Evolutionary conservation across 805 yeast genomes (phyloP), one percentile per base, ranked within the genome.

Genomic region (Ogataea chonburiensis): DNA sequence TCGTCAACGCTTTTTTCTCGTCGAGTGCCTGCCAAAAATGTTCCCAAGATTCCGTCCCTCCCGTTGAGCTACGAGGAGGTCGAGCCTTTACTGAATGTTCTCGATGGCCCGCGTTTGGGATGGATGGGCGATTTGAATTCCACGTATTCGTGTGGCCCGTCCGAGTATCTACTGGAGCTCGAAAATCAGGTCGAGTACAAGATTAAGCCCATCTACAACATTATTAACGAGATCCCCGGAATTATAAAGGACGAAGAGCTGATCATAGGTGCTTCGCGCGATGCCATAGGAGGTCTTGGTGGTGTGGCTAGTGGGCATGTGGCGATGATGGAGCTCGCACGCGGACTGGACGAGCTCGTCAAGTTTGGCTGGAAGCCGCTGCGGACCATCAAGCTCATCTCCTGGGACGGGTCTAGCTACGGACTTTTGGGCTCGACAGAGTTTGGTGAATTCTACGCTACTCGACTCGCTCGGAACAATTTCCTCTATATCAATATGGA

Each of bases 381-480:
- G 34, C 46, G 72, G 34, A 62, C 69, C 5, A 65, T 68, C 18
- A 61, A 56, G 33, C 50, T 67, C 28, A 58, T 62, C 10, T 55
- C 62, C n/a, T 68, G 67, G 64, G 73, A 68, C 47, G 73, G 68
- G 5, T 61, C 66, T 19, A 69, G 67, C 49, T 71, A 71, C 46
- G 79, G 79, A 1, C 60, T 67, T 42, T 47, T 75, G 30, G 81
- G 81, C 5, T 72, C 79, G 1, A 74, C 80, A 3, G 81, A 75
- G 50, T 71, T 52, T 46, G 81, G 77, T 25, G 80, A 75, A 55
- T 67, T 60, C 45, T 66, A 67, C 34, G 60, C 71, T 12, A 59
- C 57, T 20, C 42, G 48, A 7, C 60, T 73, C 42, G 60, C 61
- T 34, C 59, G 58, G 28, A 66, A 70, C 13, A 71, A 71, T 5